phyloP scores from a whole-genome alignment of 148 eudicot species.

The Chenopodium suecicum region DNA sequence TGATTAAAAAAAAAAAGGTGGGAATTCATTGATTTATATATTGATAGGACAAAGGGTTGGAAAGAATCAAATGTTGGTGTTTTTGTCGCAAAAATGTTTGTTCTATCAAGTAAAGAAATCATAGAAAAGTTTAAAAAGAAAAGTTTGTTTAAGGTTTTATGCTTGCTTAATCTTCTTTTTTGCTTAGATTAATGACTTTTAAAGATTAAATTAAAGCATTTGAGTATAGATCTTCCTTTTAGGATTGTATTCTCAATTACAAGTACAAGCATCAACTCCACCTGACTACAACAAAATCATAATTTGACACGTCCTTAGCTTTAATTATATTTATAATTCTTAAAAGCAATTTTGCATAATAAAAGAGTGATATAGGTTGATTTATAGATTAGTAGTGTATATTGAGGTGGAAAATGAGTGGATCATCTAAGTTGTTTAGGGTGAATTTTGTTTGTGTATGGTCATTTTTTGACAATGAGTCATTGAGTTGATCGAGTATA shows the following conservation, averaged over 20 bases:
- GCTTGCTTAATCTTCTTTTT: constrained; percentile 7
- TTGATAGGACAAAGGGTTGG: constrained; percentile 9
- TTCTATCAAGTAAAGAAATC: constrained; percentile 12
- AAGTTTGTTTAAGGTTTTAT: constrained; percentile 25
- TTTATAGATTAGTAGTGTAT: no score
- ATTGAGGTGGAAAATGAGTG: no score
- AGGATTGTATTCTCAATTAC: constrained; percentile 4
- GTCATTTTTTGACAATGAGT: no score
- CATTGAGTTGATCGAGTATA: no score
- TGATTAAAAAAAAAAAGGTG: not conserved
- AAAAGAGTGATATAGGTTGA: no score
- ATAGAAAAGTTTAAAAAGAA: constrained; percentile 3
- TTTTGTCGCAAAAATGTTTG: constrained; percentile 16
- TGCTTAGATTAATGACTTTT: not conserved
- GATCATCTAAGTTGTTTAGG: no score
- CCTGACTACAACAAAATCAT: not conserved
- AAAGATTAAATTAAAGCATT: not conserved
- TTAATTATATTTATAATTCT: not conserved
- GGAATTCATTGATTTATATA: not conserved
- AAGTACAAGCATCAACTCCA: not conserved
- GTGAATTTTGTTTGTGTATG: no score
- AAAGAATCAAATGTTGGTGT: not conserved
- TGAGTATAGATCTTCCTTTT: not conserved
- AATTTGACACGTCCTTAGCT: not conserved
- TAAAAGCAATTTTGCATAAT: no score